Percentiles rank a stretch among this genome's conserved stretches.
These are phyloP conservation scores for Aquilaria agallochum DNA, from an alignment of 441 rosid species.

Conservation along the genomic window DNA sequence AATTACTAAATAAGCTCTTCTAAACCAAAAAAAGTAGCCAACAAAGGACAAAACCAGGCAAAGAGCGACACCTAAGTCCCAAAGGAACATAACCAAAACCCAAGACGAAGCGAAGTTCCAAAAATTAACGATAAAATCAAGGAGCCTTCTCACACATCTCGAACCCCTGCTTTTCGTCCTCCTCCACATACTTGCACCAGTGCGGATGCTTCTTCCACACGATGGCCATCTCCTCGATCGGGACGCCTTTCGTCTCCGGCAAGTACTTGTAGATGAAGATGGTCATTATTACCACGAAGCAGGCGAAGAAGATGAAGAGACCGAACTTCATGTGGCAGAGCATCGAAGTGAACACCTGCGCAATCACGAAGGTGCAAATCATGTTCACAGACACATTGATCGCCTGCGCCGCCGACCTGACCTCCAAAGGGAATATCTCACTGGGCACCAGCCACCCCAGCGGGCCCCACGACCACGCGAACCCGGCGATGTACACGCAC, in stretches of 20 bases:
- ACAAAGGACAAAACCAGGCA: too few species aligned
- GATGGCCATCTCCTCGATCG: slow-evolving; percentile 36
- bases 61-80: too few species aligned
- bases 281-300: slow-evolving; percentile 31
- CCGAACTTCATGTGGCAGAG: slow-evolving; percentile 37
- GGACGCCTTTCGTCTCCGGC: slow-evolving; percentile 47
- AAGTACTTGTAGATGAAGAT: slow-evolving; percentile 24
- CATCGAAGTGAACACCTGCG: slow-evolving; percentile 37
- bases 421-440: slow-evolving; percentile 41
- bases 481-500: slow-evolving; percentile 34
- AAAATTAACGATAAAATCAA: too few species aligned
- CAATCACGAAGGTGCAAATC: slow-evolving; percentile 36
- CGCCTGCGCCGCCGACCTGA: slow-evolving; percentile 37
- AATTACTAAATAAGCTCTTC: too few species aligned
- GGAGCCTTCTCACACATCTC: too few species aligned
- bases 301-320: slow-evolving; percentile 32
- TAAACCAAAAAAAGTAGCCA: too few species aligned
- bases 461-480: slow-evolving; percentile 49
- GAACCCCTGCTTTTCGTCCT: neutral
- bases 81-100: too few species aligned
- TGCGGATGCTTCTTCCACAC: slow-evolving; percentile 32
- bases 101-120: too few species aligned
- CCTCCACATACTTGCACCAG: slow-evolving; percentile 24
- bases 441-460: slow-evolving; percentile 47
- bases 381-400: slow-evolving; percentile 39